Conservation (phyloP, 345 rosid genomes). For the Gossypium longicalyx region DNA sequence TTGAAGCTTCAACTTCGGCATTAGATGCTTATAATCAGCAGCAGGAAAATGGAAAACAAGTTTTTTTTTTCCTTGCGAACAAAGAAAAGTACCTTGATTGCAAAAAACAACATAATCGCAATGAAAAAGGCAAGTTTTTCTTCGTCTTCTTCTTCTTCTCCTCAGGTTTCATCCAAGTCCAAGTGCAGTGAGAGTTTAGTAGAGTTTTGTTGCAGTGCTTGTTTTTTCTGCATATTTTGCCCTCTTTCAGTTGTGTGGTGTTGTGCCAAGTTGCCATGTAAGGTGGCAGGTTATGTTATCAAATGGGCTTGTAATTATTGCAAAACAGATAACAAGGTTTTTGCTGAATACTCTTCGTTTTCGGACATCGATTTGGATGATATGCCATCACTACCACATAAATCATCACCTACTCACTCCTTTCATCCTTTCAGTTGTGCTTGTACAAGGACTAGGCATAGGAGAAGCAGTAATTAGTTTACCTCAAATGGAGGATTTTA, state of each 20-base stretch:
- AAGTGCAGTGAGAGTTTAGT: conserved; percentile 23
- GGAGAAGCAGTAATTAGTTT: neutral
- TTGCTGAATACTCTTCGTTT: conserved; percentile 61
- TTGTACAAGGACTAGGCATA: conserved; percentile 1
- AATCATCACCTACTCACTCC: neutral
- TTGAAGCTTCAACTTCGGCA: neutral
- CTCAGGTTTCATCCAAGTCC: neutral
- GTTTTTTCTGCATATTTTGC: conserved; percentile 52
- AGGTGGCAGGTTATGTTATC: conserved; percentile 29
- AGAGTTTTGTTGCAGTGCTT: conserved; percentile 49
- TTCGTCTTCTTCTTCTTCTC: neutral
- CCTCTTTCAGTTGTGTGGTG: conserved; percentile 59
- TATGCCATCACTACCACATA: neutral
- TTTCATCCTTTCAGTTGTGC: neutral
- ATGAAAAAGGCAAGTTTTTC: neutral
- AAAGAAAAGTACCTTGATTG: conserved; percentile 7
- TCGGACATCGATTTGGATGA: conserved; percentile 58
- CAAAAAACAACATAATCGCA: neutral
- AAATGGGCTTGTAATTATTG: conserved; percentile 25
- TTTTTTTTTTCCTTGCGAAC: neutral
- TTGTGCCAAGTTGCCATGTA: conserved; percentile 54
- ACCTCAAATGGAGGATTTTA: neutral
- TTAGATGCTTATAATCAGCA: neutral
- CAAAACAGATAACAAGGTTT: conserved; percentile 27
- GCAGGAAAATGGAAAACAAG: neutral